Evolutionary conservation across 805 yeast genomes (phyloP).

Genomic region (Metschnikowia hibisci): DNA sequence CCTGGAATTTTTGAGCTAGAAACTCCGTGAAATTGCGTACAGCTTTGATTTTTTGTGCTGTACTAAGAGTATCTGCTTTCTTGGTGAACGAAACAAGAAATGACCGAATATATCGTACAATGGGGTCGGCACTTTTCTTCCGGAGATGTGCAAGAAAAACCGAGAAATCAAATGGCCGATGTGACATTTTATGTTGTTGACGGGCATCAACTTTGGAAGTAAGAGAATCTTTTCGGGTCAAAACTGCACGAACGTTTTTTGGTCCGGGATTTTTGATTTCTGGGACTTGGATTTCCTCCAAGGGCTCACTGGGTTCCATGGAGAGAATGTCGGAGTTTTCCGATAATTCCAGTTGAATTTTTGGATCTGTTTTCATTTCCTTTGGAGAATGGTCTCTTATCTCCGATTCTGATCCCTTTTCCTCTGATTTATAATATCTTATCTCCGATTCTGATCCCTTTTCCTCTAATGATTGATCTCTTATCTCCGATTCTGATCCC

Average conservation of each 20-base stretch:
- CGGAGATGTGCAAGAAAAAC: constrained; percentile 68
- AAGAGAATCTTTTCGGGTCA: constrained; percentile 13
- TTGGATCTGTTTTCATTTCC: no score
- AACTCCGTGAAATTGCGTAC: constrained; percentile 73
- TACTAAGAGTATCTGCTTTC: constrained; percentile 55
- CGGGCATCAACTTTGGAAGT: constrained; percentile 23
- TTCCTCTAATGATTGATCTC: no score
- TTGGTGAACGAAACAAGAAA: constrained; percentile 74
- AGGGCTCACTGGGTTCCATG: constrained; percentile 10
- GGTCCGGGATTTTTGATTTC: not conserved
- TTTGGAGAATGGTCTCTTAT: no score
- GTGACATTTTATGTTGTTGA: constrained; percentile 40
- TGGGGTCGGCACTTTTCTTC: constrained; percentile 77
- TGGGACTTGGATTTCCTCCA: constrained; percentile 10
- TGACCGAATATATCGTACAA: constrained; percentile 79
- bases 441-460: not conserved
- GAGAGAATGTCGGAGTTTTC: constrained; percentile 4
- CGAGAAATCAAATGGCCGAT: constrained; percentile 75
- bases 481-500: not conserved
- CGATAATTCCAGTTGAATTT: not conserved
- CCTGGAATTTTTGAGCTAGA: constrained; percentile 56
- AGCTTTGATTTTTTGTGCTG: constrained; percentile 73
- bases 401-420: no score
- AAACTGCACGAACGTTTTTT: constrained; percentile 2
- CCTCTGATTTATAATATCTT: no score